These are phyloP conservation scores for Musa acuminata DNA, from an alignment of 176 grass and related monocot genomes.

Conservation along the genomic window DNA sequence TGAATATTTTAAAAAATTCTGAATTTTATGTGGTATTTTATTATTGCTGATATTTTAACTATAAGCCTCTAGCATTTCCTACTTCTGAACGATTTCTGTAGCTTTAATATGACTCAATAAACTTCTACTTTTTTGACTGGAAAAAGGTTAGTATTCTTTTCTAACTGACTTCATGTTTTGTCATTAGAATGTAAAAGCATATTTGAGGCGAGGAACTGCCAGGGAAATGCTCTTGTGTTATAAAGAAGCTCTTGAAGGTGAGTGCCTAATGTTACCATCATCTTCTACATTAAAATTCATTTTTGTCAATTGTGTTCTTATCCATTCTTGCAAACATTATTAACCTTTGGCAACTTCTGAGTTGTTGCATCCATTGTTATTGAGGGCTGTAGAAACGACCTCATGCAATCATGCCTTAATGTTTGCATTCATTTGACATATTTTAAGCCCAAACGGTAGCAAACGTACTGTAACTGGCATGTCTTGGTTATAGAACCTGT, in stretches of 20 bases:
- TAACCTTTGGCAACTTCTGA: neutral
- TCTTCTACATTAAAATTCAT: neutral
- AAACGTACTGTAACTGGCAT: neutral
- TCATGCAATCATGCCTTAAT: neutral
- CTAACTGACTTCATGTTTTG: slow-evolving; percentile 7
- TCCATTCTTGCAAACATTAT: neutral
- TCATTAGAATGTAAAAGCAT: slow-evolving; percentile 86
- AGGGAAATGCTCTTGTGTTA: slow-evolving; percentile 66
- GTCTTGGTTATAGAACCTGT: neutral
- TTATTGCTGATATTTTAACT: neutral
- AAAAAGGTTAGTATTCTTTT: neutral
- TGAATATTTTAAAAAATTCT: neutral
- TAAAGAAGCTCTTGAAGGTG: slow-evolving; percentile 87
- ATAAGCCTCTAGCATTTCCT: neutral
- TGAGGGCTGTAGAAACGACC: neutral
- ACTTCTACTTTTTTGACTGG: too few species aligned
- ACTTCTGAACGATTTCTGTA: too few species aligned
- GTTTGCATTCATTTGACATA: neutral
- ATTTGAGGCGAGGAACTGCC: slow-evolving; percentile 70
- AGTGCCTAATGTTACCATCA: slow-evolving; percentile 18
- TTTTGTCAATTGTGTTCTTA: neutral
- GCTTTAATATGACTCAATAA: too few species aligned
- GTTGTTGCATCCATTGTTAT: neutral
- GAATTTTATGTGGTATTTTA: neutral
- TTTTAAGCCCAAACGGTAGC: neutral